A percentile compares a stretch with the other conserved stretches of the same genome.
Evolutionary conservation across 768 basidiomycete genomes (phyloP).

Genomic region (Hygrophorus pudorinus): DNA sequence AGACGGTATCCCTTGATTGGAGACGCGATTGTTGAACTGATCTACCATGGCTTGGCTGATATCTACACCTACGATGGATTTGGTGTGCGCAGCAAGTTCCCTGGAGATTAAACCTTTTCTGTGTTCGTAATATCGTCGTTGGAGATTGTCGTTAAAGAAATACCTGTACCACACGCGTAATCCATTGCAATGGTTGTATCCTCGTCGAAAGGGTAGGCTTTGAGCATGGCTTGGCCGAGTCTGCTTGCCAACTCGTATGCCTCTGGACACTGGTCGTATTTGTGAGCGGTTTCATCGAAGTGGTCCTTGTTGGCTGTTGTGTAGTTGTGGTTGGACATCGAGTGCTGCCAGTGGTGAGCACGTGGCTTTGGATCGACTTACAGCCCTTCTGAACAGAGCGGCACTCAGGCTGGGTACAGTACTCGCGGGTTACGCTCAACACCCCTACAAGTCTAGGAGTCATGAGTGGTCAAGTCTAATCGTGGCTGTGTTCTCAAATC

Average conservation of each 20-base stretch:
- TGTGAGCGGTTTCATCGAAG: conserved; percentile 20
- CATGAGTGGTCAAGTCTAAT: no score
- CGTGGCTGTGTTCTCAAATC: no score
- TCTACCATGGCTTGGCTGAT: conserved; percentile 67
- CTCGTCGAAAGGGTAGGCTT: conserved; percentile 40
- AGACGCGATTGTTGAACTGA: conserved; percentile 46
- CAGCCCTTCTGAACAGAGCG: no score
- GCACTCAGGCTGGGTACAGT: no score
- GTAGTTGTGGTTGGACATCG: conserved; percentile 12
- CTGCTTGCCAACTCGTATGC: conserved; percentile 20
- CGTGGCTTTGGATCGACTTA: not conserved
- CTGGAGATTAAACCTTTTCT: conserved; percentile 34
- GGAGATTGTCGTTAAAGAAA: not conserved
- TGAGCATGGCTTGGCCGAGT: conserved; percentile 26
- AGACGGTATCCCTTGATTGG: conserved; percentile 48
- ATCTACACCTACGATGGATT: conserved; percentile 62
- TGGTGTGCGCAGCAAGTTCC: conserved; percentile 48
- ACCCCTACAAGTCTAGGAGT: no score
- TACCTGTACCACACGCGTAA: conserved; percentile 68
- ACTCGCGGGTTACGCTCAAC: no score
- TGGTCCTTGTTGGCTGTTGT: conserved; percentile 27
- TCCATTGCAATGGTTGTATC: conserved; percentile 54
- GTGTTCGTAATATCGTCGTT: not conserved
- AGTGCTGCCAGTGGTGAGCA: no score
- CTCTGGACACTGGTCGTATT: conserved; percentile 12